Evolutionary conservation across 1,284 basidiomycete genomes (phyloP), one percentile per base, ranked within the genome.

Genomic region (Ceratobasidium theobromae): DNA sequence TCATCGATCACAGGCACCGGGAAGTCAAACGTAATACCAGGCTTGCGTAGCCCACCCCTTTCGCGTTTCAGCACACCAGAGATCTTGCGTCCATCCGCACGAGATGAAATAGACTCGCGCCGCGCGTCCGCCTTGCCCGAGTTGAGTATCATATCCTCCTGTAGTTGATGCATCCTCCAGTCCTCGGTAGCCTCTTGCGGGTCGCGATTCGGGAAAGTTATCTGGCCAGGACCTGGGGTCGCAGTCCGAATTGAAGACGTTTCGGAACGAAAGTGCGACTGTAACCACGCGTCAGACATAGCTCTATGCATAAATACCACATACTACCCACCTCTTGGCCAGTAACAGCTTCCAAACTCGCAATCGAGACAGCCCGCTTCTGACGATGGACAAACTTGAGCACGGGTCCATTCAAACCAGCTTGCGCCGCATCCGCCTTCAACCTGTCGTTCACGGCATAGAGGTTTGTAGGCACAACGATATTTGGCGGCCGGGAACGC

Each of bases 21-120:
- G 51, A 65, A 65, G 41, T 65, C 60, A 53, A 65, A 65, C 40
- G 60, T 51, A 32, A 65, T 51, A 32, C 60, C 60, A 11, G 60
- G 49, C 38, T 65, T 65, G 60, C 60, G 60, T 16, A 38, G 16
- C n/a, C 60, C 60, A 14, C 32, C 52, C 38, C 28, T 27, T 5
- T 40, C 27, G 25, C 49, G 49, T 21, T 48, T 65, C 27, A 65
- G 21, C 16, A 49, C 60, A 14, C 60, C 60, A 25, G 45, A 38
- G 9, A 32, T 18, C 32, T 46, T 46, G 25, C 46, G 32, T 18
- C 58, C 25, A n/a, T n/a, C 18, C 12, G n/a, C n/a, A 1, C 32
- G 25, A 11, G 28, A 8, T 11, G 18, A 16, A 45, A 60, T 25
- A 32, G 45, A 38, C 27, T 60, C 57, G 9, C 51, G 49, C 16